Evolutionary conservation across 371 early-diverging fungal genomes (phyloP).

Genomic region (Apophysomyces sp.): DNA sequence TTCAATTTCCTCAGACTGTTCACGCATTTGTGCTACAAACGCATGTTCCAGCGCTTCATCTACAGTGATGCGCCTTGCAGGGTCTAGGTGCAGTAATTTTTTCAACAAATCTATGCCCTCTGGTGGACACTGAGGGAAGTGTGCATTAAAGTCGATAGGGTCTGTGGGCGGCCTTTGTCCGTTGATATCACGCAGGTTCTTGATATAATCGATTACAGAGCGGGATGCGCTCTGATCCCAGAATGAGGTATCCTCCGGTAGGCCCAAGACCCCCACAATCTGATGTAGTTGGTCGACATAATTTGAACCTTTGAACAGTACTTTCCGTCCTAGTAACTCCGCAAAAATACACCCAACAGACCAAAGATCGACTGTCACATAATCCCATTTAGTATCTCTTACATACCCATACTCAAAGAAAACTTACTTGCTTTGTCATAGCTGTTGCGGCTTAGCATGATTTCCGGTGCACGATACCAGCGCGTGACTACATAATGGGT

Average conservation of each 20-base stretch:
- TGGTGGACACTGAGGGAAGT: constrained; percentile 57
- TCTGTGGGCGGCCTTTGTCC: constrained; percentile 49
- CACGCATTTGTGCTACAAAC: constrained; percentile 67
- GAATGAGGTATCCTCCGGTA: constrained; percentile 81
- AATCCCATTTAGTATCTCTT: not conserved
- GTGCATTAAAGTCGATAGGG: constrained; percentile 35
- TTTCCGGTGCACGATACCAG: constrained; percentile 53
- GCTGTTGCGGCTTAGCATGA: constrained; percentile 38
- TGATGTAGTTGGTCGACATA: constrained; percentile 92
- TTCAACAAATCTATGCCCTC: constrained; percentile 75
- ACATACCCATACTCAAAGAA: not conserved
- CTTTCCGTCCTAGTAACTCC: constrained; percentile 92
- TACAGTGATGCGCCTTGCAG: constrained; percentile 78
- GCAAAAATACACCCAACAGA: constrained; percentile 99
- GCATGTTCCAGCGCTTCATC: constrained; percentile 77
- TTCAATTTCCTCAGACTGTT: constrained; percentile 41
- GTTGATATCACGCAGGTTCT: constrained; percentile 49
- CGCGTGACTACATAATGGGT: constrained; percentile 49
- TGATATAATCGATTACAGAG: constrained; percentile 41
- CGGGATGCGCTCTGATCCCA: constrained; percentile 39
- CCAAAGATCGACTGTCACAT: constrained; percentile 95
- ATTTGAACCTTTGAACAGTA: constrained; percentile 93
- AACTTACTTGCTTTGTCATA: constrained; percentile 44
- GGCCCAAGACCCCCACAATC: constrained; percentile 93
- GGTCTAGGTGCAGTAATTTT: constrained; percentile 83